Evolutionary conservation across 2,329 filamentous ascomycete species (phyloP).

Genomic region (Hyphodiscus sp.): DNA sequence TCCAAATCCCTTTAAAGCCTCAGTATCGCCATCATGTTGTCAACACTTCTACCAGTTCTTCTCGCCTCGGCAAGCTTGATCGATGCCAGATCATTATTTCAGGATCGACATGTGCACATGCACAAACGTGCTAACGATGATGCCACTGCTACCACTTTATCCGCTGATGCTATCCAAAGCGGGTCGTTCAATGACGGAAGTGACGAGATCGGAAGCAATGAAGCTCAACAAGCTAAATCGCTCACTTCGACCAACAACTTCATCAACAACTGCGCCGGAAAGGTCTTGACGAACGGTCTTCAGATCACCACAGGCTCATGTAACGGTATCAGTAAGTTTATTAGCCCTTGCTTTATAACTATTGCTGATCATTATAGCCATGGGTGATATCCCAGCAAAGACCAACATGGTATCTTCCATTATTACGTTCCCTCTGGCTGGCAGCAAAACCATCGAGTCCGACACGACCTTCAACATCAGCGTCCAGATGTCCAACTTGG

Average conservation of each 20-base stretch:
- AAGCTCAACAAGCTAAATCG: constrained; percentile 16
- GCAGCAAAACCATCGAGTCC: constrained; percentile 13
- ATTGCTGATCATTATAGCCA: constrained; percentile 16
- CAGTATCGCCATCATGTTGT: constrained; percentile 10
- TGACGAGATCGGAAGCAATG: constrained; percentile 11
- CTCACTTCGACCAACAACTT: constrained; percentile 24
- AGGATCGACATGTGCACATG: constrained; percentile 2
- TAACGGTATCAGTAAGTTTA: constrained; percentile 36
- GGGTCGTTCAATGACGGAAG: constrained; percentile 19
- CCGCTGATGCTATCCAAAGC: constrained; percentile 11
- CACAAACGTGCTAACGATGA: neutral
- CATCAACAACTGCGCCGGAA: constrained; percentile 25
- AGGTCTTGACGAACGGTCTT: constrained; percentile 50
- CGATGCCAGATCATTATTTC: constrained; percentile 1
- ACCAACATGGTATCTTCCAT: constrained; percentile 28
- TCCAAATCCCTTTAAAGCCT: neutral
- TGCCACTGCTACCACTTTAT: constrained; percentile 2
- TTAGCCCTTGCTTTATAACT: too few species aligned
- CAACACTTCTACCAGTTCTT: constrained; percentile 7
- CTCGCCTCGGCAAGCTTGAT: constrained; percentile 10
- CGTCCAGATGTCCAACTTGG: constrained; percentile 31
- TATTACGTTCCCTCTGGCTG: constrained; percentile 23
- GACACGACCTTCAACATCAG: constrained; percentile 29
- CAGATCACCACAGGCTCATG: constrained; percentile 53
- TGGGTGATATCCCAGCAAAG: constrained; percentile 30